A percentile compares a stretch with the other conserved stretches of the same genome.
These are phyloP conservation scores for Pseudonitzschia pungens DNA, from an alignment of 108 stramenopile genomes.

Conservation along the genomic window DNA sequence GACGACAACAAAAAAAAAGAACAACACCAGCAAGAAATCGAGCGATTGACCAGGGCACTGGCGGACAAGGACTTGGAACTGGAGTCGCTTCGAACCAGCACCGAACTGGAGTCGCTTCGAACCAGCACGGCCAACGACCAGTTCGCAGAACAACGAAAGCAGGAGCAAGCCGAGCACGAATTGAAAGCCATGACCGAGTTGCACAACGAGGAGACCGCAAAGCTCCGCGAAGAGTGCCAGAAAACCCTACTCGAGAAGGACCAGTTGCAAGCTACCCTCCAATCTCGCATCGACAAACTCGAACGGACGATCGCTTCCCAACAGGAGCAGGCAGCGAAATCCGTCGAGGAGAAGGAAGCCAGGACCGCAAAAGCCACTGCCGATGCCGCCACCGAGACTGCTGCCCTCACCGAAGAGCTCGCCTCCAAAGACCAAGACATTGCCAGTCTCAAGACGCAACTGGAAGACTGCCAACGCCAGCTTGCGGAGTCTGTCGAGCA, in stretches of 20 bases:
- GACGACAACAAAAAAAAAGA: background rate
- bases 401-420: background rate
- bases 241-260: background rate
- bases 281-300: constrained; percentile 4
- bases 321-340: background rate
- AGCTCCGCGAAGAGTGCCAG: background rate
- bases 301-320: background rate
- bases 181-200: background rate
- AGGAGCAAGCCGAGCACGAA: no score
- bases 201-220: background rate
- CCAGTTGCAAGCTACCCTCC: background rate
- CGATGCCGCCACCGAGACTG: background rate
- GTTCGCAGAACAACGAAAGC: no score
- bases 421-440: background rate
- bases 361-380: background rate
- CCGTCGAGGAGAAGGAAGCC: background rate
- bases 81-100: background rate
- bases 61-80: background rate
- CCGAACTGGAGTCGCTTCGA: background rate
- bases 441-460: background rate
- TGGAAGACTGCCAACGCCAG: background rate
- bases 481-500: background rate
- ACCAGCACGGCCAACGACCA: background rate
- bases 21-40: background rate
- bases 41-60: background rate